Evolutionary conservation across 1,284 basidiomycete species (phyloP).

Genomic region (Calocybe gambosa): DNA sequence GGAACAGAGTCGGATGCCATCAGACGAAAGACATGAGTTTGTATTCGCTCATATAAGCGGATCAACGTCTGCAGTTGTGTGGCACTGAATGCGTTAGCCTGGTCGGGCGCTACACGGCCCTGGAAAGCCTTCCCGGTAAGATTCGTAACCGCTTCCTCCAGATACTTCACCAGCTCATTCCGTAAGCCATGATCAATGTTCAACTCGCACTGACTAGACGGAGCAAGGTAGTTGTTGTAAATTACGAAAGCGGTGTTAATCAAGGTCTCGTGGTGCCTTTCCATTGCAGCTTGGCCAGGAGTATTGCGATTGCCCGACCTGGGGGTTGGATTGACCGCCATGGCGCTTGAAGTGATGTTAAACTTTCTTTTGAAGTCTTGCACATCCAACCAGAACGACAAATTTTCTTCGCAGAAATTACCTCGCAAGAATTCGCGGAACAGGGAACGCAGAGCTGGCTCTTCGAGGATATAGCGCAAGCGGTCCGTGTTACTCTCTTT

Average conservation of each 20-base stretch:
- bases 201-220: conserved; percentile 90
- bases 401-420: conserved; percentile 98
- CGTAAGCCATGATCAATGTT: conserved; percentile 98
- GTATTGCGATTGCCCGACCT: conserved; percentile 43
- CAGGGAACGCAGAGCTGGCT: conserved; percentile 81
- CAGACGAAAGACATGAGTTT: conserved; percentile 92
- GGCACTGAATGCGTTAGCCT: conserved; percentile 77
- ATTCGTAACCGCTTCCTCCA: conserved; percentile 79
- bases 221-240: conserved; percentile 92
- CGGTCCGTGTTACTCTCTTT: conserved; percentile 92
- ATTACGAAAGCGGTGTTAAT: conserved; percentile 94
- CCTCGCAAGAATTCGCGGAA: conserved; percentile 93
- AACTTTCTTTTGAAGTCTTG: conserved; percentile 96
- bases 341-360: conserved; percentile 89
- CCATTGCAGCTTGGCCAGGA: conserved; percentile 86
- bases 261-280: conserved; percentile 92
- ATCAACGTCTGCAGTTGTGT: conserved; percentile 95
- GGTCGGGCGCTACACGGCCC: conserved; percentile 73
- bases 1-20: conserved; percentile 99
- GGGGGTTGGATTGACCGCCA: conserved; percentile 47
- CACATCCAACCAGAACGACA: conserved; percentile 96
- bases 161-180: conserved; percentile 89
- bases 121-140: conserved; percentile 73
- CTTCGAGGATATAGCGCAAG: conserved; percentile 88
- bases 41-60: conserved; percentile 91